phyloP scores from a whole-genome alignment of 768 basidiomycete genomes.

The Psilocybe cyanescens region DNA sequence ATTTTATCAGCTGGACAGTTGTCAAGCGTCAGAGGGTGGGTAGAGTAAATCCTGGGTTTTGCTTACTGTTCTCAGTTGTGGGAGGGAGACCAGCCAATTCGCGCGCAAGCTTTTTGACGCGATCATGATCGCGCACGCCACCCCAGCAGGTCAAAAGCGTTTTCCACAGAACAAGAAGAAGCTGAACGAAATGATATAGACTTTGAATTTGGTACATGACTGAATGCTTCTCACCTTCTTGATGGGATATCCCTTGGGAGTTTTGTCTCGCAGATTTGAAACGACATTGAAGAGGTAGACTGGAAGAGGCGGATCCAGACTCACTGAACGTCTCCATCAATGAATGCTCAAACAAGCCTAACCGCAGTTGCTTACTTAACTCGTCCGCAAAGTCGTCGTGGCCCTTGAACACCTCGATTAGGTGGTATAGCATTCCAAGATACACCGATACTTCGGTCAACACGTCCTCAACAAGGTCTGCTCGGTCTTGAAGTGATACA shows the following conservation, averaged over 20 bases:
- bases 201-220: neutral
- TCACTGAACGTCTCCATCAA: conserved; percentile 60
- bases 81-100: conserved; percentile 82
- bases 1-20: conserved; percentile 57
- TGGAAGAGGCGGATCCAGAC: conserved; percentile 91
- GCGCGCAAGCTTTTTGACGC: conserved; percentile 83
- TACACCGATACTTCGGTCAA: conserved; percentile 93
- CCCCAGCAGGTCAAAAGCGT: conserved; percentile 90
- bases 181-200: conserved; percentile 44
- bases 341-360: neutral
- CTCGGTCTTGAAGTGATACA: conserved; percentile 69
- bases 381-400: conserved; percentile 97
- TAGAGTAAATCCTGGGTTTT: neutral
- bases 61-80: conserved; percentile 45
- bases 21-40: neutral
- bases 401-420: conserved; percentile 91
- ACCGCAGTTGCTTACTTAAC: conserved; percentile 68
- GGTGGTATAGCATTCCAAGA: conserved; percentile 92
- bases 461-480: conserved; percentile 86
- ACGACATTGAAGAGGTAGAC: conserved; percentile 91
- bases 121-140: conserved; percentile 82
- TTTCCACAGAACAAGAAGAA: conserved; percentile 95
- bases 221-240: conserved; percentile 71
- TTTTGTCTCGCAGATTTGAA: conserved; percentile 90
- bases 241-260: conserved; percentile 93